These are phyloP conservation scores for Pseudogymnoascus sp. DNA, from an alignment of 2,329 filamentous ascomycete species.

Conservation along the genomic window DNA sequence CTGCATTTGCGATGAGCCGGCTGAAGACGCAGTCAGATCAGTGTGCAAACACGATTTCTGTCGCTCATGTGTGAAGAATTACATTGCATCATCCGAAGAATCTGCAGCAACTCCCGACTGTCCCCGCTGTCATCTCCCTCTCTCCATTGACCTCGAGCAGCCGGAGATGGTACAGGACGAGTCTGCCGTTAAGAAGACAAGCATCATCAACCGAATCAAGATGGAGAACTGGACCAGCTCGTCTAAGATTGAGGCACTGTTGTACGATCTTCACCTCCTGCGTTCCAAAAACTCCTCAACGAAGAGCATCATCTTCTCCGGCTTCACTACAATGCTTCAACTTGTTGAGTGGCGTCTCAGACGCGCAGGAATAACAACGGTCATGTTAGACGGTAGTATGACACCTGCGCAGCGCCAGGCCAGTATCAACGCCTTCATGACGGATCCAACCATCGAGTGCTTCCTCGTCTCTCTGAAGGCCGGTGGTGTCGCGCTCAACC, in stretches of 20 bases:
- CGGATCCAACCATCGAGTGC: conserved; percentile 84
- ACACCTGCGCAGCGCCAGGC: conserved; percentile 86
- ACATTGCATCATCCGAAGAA: conserved; percentile 69
- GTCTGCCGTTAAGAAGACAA: conserved; percentile 79
- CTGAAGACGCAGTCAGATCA: conserved; percentile 89
- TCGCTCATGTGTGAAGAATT: conserved; percentile 70
- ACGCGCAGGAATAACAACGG: conserved; percentile 93
- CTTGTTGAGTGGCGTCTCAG: conserved; percentile 94
- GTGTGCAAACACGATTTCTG: conserved; percentile 92
- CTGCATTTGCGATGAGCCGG: conserved; percentile 91
- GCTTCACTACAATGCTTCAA: conserved; percentile 96
- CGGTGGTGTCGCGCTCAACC: conserved; percentile 87
- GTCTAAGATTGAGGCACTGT: conserved; percentile 93
- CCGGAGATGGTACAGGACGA: conserved; percentile 92
- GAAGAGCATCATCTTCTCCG: conserved; percentile 96
- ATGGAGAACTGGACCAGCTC: conserved; percentile 99
- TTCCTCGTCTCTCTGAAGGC: conserved; percentile 96
- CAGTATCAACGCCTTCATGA: conserved; percentile 96
- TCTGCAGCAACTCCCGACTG: conserved; percentile 60
- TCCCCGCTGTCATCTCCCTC: conserved; percentile 81
- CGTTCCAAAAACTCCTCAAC: conserved; percentile 87
- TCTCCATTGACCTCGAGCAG: conserved; percentile 89
- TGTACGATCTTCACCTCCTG: conserved; percentile 88
- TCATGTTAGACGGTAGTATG: conserved; percentile 98
- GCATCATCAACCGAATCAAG: conserved; percentile 96